Base-by-base conservation (phyloP, 2,329 filamentous ascomycete species). In the Plectosphaerella sp. region DNA sequence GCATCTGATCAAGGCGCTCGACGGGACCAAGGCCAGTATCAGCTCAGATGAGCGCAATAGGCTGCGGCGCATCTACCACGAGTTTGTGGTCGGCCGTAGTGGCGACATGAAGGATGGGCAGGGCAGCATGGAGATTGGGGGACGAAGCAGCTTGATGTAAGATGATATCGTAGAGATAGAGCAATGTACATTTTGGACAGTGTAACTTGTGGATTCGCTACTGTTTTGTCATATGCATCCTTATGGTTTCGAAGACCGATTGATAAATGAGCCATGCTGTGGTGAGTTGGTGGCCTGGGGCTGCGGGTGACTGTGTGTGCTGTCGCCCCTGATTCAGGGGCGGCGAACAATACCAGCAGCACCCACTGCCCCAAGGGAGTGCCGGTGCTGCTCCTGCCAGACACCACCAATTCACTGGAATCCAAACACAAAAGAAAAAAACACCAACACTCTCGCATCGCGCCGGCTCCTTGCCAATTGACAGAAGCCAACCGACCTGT, bases 61-160 rank as follows among this genome's bases (percentile, higher is more conserved):
- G 54, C 70, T 99, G 58, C 79, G 83, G 62, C 82, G 82, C 41
- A 97, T 99, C 55, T 99, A 99, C 66, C 77, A 80, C 15, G 94
- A 99, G 72, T 99, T 99, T 75, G 86, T 97, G 1, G 89, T 90
- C 4, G 92, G 91, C 0, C 80, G 94, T 60, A 96, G 92, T 68
- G 94, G 94, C 8, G 92, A 97, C 74, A 91, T 99, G 90, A 90
- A 86, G 54, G 93, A 88, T 69, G 94, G 94, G 2, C 90, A 97
- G 70, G 91, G 89, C 0, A 89, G 88, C 52, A 95, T 86, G 68
- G 94, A 97, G 71, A 84, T 99, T 71, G 94, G 94, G 8, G 94
- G 92, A 14, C 78, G 94, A 65, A 93, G 88, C 61, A 97, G 91
- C 71, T 76, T 99, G 70, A 97, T 97, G 94, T 97, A 71, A 63